Evolutionary conservation across 2,329 filamentous ascomycete species (phyloP), one percentile per base, ranked within the genome.

Genomic region (Dothistroma septosporum): DNA sequence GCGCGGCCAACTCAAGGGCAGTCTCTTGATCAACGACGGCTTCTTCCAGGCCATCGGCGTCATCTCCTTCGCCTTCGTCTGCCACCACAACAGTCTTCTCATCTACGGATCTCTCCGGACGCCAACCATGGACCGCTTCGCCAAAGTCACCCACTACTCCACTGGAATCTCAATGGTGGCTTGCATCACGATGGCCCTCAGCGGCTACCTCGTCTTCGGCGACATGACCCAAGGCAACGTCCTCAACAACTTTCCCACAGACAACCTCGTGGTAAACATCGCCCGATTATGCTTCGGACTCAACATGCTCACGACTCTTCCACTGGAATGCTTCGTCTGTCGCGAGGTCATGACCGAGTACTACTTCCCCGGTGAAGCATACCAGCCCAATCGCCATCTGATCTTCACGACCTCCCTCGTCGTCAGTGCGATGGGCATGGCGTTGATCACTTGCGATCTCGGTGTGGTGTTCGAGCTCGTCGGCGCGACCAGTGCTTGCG

Each of bases 221-320:
- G 90, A 93, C 76, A 86, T 87, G 70, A 99, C 94, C 4, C 82
- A 92, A 67, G 94, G 94, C 73, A 99, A 99, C 75, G 91, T 99
- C 56, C 86, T 99, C 70, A 99, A 99, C 81, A 99, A 99, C 78
- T 97, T 99, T 73, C 90, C 92, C 1, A 82, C 87, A 21, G 87
- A 95, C 76, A 97, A 96, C 76, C 82, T 88, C 68, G 88, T 97
- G 85, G 92, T 97, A 73, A 97, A 97, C 76, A 83, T 99, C 61
- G 94, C 94, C 22, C 88, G 94, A 57, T 83, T 99, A 55, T 97
- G 91, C 77, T 97, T 99, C 73, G 94, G 94, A 1, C 84, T 99
- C 67, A 99, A 99, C 81, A 99, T 99, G 94, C 86, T 99, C 70
- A 97, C 94, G 14, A 97, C 94, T 1, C 81, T 99, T 37, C 94